These are phyloP conservation scores for Boletales sp. DNA, from an alignment of 768 basidiomycete species.

Conservation along the genomic window DNA sequence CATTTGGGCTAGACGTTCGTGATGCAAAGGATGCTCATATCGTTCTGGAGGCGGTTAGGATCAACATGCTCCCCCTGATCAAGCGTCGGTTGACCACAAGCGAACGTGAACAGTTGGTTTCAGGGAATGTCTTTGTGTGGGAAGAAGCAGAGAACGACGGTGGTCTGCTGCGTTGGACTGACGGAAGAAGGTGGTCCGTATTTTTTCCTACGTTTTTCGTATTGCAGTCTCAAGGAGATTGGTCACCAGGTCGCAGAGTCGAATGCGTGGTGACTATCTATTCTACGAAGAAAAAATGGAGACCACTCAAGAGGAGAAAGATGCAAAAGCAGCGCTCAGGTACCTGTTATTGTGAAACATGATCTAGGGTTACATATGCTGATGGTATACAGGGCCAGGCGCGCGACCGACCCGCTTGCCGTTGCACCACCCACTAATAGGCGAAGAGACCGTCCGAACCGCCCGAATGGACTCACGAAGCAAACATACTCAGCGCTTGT, in stretches of 20 bases:
- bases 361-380: conserved; percentile 5
- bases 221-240: conserved; percentile 1
- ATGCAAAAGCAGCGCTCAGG: conserved; percentile 77
- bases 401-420: conserved; percentile 59
- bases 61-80: conserved; percentile 65
- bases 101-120: conserved; percentile 65
- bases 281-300: conserved; percentile 85
- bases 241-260: conserved; percentile 67
- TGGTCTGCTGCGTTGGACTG: conserved; percentile 70
- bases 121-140: conserved; percentile 83
- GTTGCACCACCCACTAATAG: conserved; percentile 57
- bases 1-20: conserved; percentile 53
- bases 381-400: conserved; percentile 42
- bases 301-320: conserved; percentile 74
- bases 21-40: conserved; percentile 79
- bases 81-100: conserved; percentile 64
- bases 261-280: conserved; percentile 79
- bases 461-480: conserved; percentile 79
- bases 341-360: conserved; percentile 26
- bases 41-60: conserved; percentile 72
- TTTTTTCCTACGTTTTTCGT: not conserved
- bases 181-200: conserved; percentile 70
- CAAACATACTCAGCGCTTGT: conserved; percentile 82
- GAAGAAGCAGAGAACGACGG: conserved; percentile 78
- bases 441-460: conserved; percentile 74